Percentiles rank a stretch among this genome's conserved stretches.
These are phyloP conservation scores for Podila horticola DNA, from an alignment of 192 early-diverging fungal genomes.

Conservation along the genomic window DNA sequence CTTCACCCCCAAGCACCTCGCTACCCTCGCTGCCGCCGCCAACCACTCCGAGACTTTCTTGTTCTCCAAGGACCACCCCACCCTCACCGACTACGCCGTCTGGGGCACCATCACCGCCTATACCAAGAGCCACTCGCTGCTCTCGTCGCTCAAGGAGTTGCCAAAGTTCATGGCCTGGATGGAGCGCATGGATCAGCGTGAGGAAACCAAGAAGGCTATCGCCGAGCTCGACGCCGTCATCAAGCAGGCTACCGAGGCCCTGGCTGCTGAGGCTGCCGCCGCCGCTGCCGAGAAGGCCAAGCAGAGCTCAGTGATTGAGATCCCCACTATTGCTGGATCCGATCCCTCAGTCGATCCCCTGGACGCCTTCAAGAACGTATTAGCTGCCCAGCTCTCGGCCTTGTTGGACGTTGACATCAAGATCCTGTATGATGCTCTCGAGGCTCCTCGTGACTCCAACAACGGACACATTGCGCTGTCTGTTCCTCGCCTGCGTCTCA, in stretches of 20 bases:
- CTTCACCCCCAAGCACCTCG: constrained; percentile 46
- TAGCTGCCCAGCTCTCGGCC: constrained; percentile 66
- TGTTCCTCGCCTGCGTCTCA: constrained; percentile 71
- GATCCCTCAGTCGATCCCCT: constrained; percentile 60
- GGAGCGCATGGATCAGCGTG: constrained; percentile 33
- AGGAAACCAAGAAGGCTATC: constrained; percentile 34
- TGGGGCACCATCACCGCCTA: constrained; percentile 53
- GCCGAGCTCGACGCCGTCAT: constrained; percentile 24
- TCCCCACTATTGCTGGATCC: constrained; percentile 52
- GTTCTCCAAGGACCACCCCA: constrained; percentile 34
- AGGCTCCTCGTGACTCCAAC: constrained; percentile 66
- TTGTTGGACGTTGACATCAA: constrained; percentile 58
- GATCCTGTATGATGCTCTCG: constrained; percentile 65
- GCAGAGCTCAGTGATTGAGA: constrained; percentile 26
- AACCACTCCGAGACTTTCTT: constrained; percentile 36
- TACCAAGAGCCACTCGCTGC: constrained; percentile 38
- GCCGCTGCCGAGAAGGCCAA: constrained; percentile 42
- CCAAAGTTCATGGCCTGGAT: constrained; percentile 40
- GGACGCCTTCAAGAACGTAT: constrained; percentile 73
- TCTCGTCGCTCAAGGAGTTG: constrained; percentile 43
- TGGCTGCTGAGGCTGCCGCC: constrained; percentile 26
- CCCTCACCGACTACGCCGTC: constrained; percentile 50
- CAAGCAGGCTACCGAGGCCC: constrained; percentile 26
- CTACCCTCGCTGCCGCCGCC: constrained; percentile 46
- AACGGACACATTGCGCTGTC: constrained; percentile 79